Conservation (phyloP, 192 early-diverging fungal genomes). For the Umbelopsis sp. region DNA sequence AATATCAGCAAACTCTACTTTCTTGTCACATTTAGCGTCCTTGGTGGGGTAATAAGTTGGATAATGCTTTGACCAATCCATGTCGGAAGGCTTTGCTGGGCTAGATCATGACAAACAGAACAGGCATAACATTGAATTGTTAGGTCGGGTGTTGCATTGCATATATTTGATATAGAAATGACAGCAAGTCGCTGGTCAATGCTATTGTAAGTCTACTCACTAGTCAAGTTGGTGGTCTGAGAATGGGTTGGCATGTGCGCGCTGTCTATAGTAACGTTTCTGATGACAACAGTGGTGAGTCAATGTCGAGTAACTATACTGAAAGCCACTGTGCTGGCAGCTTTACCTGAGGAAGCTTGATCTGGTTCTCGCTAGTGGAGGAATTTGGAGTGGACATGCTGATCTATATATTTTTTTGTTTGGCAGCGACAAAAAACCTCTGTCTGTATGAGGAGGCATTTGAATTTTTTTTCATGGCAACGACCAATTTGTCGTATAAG, state of each 20-base stretch:
- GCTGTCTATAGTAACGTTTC: slow-evolving; percentile 84
- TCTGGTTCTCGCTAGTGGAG: slow-evolving; percentile 22
- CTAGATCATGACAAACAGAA: slow-evolving; percentile 35
- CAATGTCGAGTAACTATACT: no score
- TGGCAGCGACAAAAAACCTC: not conserved
- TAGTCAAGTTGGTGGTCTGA: slow-evolving; percentile 94
- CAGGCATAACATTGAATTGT: not conserved
- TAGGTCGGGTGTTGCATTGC: not conserved
- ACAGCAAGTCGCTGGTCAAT: no score
- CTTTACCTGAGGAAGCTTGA: slow-evolving; percentile 33
- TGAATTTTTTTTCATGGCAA: not conserved
- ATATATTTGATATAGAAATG: not conserved
- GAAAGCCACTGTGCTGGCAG: not conserved
- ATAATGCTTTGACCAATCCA: slow-evolving; percentile 91
- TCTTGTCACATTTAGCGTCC: slow-evolving; percentile 38
- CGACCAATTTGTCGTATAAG: no score
- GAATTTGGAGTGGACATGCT: slow-evolving; percentile 7
- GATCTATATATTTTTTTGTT: not conserved
- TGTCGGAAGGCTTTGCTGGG: slow-evolving; percentile 73
- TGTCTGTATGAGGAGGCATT: not conserved
- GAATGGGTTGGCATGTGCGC: slow-evolving; percentile 97
- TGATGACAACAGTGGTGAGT: slow-evolving; percentile 16
- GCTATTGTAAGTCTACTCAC: slow-evolving; percentile 43
- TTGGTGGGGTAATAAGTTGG: slow-evolving; percentile 63
- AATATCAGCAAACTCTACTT: slow-evolving; percentile 96